A percentile compares a stretch with the other conserved stretches of the same genome.
These are phyloP conservation scores for Fusarium sarcochroum DNA, from an alignment of 2,329 filamentous ascomycete genomes.

Conservation along the genomic window DNA sequence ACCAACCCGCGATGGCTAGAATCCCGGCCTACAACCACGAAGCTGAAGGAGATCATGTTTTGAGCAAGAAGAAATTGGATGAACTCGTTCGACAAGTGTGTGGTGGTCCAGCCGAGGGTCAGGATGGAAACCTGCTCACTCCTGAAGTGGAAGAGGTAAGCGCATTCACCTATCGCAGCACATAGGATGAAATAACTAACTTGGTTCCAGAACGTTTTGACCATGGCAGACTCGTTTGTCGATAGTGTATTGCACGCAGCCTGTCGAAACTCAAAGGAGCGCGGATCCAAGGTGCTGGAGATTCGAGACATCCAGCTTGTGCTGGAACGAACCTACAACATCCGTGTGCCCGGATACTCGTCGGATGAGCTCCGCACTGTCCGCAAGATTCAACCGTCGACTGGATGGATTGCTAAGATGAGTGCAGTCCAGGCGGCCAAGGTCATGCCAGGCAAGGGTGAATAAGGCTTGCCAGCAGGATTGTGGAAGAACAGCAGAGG, in stretches of 20 bases:
- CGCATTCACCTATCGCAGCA: not conserved
- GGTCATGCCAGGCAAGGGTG: slow-evolving; percentile 75
- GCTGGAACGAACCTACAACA: slow-evolving; percentile 88
- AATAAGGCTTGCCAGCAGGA: slow-evolving; percentile 53
- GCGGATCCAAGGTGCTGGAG: slow-evolving; percentile 90
- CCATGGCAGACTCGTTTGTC: slow-evolving; percentile 93
- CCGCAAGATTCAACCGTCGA: slow-evolving; percentile 89
- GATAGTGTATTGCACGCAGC: slow-evolving; percentile 90
- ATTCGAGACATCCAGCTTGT: slow-evolving; percentile 88
- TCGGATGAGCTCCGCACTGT: slow-evolving; percentile 95
- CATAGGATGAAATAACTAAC: slow-evolving; percentile 34
- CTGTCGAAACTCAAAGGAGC: slow-evolving; percentile 92
- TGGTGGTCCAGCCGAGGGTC: slow-evolving; percentile 79
- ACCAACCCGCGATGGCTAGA: slow-evolving; percentile 86
- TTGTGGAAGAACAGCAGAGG: not conserved
- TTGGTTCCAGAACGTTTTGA: slow-evolving; percentile 80
- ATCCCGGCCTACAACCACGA: slow-evolving; percentile 89
- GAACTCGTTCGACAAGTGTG: slow-evolving; percentile 95
- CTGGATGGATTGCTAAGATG: slow-evolving; percentile 96
- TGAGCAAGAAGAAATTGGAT: slow-evolving; percentile 98
- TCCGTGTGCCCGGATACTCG: slow-evolving; percentile 92
- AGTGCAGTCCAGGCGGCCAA: slow-evolving; percentile 96
- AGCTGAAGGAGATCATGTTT: slow-evolving; percentile 89
- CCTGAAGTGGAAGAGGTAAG: slow-evolving; percentile 95
- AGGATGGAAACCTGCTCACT: slow-evolving; percentile 82